A percentile compares a stretch with the other conserved stretches of the same genome.
Conservation (phyloP, 23 red algal species). For the Porphyridium purpureum region DNA sequence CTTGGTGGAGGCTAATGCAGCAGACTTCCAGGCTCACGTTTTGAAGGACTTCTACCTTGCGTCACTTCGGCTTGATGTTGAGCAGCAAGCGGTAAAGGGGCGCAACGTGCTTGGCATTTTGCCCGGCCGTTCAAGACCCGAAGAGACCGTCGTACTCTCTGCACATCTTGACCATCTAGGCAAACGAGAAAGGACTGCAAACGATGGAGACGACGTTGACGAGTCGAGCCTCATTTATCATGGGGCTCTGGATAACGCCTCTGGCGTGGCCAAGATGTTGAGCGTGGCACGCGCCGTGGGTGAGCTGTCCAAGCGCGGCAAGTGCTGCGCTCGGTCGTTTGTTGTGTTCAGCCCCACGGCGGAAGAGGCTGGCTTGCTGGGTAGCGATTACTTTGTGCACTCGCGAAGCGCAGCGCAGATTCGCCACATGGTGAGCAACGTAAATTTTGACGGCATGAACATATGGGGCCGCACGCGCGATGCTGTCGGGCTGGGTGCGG, state of each 20-base stretch:
- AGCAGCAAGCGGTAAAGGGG: not conserved
- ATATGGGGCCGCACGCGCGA: slow-evolving; percentile 9
- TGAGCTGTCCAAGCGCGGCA: not conserved
- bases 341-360: slow-evolving; percentile 10
- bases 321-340: slow-evolving; percentile 1
- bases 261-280: slow-evolving; percentile 7
- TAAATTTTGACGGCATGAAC: slow-evolving; percentile 23
- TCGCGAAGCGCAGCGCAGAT: not conserved
- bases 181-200: no score
- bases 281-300: slow-evolving; percentile 2
- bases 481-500: not conserved
- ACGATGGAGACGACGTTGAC: not conserved
- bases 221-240: slow-evolving; percentile 1
- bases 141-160: slow-evolving; percentile 2
- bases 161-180: slow-evolving; percentile 14
- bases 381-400: not conserved
- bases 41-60: not conserved
- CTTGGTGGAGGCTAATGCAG: not conserved
- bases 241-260: slow-evolving; percentile 18
- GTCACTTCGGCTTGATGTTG: not conserved
- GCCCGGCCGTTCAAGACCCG: not conserved
- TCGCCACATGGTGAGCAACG: not conserved
- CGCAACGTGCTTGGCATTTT: not conserved
- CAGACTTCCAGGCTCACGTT: not conserved
- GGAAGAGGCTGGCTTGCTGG: slow-evolving; percentile 12